Base-by-base conservation (phyloP, 2,329 filamentous ascomycete genomes). In the Onygena corvina region DNA sequence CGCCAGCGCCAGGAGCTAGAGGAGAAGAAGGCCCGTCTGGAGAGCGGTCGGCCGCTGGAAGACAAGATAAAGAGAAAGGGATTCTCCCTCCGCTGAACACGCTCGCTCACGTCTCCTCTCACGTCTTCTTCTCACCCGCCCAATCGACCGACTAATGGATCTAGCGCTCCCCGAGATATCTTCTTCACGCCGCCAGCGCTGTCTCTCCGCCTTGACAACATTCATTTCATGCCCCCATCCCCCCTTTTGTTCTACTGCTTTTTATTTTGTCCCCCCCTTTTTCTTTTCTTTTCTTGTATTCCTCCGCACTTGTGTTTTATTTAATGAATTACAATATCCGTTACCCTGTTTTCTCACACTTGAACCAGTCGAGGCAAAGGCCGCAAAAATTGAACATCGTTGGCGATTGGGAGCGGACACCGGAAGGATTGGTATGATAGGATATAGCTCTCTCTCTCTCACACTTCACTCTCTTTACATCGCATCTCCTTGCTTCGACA, bases 21-120 rank as follows among this genome's bases (percentile, higher is more conserved):
- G 69, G 92, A 98, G 74, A 98, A 96, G 86, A 98, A 98, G 77
- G 71, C 79, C 58, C 83, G 92, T 62, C 76, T 98, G 73, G 92
- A 98, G 72, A 94, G 84, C 67, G 92, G 92, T 64, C 80, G 92
- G 67, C 92, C 92, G 57, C 73, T 96, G 73, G 92, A 96, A 75
- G 89, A 96, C 75, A 90, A 96, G 76, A 83, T 83, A 73, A 94
- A 94, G 84, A 86, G 88, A 74, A 96, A 96, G 86, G 90, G 90
- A 53, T 98, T 98, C 79, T 98, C 92, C 58, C 85, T 98, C 67
- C 88, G 92, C 72, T 94, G 90, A 81, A 57, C 31, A 36, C 46
- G 29, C 35, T 40, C 36, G n/a, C 35, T 29, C 30, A 21, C 30
- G 34, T 44, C 45, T 29, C 34, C 34, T 50, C 44, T 40, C 7